Percentiles rank a stretch among this genome's conserved stretches.
phyloP scores from a whole-genome alignment of 768 basidiomycete species.

The Lactifluus volemus region DNA sequence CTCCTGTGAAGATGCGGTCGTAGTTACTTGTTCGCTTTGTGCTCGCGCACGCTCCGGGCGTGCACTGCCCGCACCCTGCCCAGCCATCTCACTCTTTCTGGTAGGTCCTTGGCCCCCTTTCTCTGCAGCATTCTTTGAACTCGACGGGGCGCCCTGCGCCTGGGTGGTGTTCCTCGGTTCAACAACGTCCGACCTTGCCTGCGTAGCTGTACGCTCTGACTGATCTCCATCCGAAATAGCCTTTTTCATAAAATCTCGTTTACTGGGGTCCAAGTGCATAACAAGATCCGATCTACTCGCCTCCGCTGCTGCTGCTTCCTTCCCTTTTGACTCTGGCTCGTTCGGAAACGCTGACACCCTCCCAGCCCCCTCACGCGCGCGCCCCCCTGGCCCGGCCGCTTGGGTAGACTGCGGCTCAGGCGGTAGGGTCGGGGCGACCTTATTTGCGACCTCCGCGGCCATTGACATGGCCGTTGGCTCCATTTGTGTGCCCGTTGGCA shows the following conservation, averaged over 20 bases:
- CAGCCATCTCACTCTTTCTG: constrained; percentile 2
- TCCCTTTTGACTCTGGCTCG: constrained; percentile 1
- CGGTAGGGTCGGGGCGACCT: neutral
- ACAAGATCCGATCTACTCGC: constrained; percentile 18
- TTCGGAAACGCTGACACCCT: neutral
- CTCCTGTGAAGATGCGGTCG: neutral
- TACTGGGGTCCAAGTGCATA: constrained; percentile 12
- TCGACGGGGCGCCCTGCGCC: constrained; percentile 4
- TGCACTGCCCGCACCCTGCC: constrained; percentile 2
- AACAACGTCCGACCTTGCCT: neutral
- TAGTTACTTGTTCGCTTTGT: neutral
- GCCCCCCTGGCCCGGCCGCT: neutral
- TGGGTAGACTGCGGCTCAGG: neutral
- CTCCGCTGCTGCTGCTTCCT: constrained; percentile 14
- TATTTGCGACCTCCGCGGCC: constrained; percentile 2
- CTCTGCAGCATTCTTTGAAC: neutral
- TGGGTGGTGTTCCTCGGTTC: neutral
- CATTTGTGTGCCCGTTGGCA: constrained; percentile 12
- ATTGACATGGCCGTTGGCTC: neutral
- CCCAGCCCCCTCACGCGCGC: neutral
- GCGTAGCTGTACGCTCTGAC: constrained; percentile 2
- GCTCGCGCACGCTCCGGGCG: constrained; percentile 11
- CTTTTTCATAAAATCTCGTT: constrained; percentile 18
- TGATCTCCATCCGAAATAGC: constrained; percentile 5
- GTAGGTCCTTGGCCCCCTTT: constrained; percentile 10